Evolutionary conservation across 2,329 filamentous ascomycete genomes (phyloP).

Genomic region (Thielaviopsis ethacetica): DNA sequence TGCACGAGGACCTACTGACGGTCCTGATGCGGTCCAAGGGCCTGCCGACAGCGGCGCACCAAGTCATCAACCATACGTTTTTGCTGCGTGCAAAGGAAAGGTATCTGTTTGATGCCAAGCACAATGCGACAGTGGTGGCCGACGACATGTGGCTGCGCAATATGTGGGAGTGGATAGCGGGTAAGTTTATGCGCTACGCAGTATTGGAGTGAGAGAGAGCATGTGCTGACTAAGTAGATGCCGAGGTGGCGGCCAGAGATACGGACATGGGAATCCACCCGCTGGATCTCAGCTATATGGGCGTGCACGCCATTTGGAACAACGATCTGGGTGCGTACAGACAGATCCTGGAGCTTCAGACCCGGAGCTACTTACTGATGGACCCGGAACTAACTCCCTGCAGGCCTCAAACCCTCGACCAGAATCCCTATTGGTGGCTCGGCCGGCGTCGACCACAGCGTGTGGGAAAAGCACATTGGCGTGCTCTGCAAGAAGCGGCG

Average conservation of each 20-base stretch:
- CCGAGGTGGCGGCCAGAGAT: conserved; percentile 45
- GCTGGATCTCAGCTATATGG: conserved; percentile 60
- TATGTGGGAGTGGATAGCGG: conserved; percentile 61
- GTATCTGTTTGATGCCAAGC: conserved; percentile 46
- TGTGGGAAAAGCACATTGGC: conserved; percentile 47
- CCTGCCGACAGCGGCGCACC: conserved; percentile 34
- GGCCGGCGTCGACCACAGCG: conserved; percentile 26
- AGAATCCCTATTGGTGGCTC: conserved; percentile 30
- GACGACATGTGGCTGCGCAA: conserved; percentile 63
- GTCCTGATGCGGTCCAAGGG: conserved; percentile 28
- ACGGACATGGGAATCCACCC: conserved; percentile 54
- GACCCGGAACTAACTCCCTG: not conserved
- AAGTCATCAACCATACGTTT: conserved; percentile 39
- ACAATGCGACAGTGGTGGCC: conserved; percentile 49
- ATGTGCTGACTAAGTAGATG: conserved; percentile 25
- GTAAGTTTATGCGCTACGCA: conserved; percentile 24
- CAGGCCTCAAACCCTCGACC: conserved; percentile 31
- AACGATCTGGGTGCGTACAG: conserved; percentile 42
- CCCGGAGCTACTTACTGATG: not conserved
- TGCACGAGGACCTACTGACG: conserved; percentile 38
- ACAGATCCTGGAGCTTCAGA: not conserved
- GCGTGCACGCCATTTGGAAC: conserved; percentile 56
- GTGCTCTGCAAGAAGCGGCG: conserved; percentile 46
- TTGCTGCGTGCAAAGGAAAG: conserved; percentile 42
- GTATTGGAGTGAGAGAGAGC: not conserved